These are phyloP conservation scores for Ophiostoma ulmi DNA, from an alignment of 2,329 filamentous ascomycete species.

Conservation along the genomic window DNA sequence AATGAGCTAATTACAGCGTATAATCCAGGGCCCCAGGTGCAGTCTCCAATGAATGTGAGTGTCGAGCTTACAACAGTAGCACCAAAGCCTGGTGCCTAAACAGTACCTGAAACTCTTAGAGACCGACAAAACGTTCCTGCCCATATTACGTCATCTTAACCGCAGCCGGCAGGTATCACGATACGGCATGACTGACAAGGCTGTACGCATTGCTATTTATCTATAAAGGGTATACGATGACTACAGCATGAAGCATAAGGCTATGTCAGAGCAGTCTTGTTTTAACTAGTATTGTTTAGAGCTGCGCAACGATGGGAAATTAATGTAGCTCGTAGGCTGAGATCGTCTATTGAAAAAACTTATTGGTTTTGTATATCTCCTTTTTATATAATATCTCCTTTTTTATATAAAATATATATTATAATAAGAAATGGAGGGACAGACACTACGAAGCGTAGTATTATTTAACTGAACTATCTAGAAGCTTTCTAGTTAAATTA, in stretches of 20 bases:
- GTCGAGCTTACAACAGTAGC: neutral
- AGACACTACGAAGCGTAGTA: too few relatives aligned
- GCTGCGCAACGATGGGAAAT: neutral
- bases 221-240: neutral
- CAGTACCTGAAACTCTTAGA: neutral
- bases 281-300: neutral
- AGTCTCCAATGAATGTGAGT: neutral
- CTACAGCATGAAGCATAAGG: neutral
- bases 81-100: constrained; percentile 3
- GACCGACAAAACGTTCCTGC: neutral
- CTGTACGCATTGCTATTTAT: neutral
- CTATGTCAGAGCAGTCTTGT: neutral
- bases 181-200: neutral
- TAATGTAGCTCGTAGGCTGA: neutral
- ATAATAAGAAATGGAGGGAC: too few relatives aligned
- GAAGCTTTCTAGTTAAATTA: too few relatives aligned
- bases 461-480: too few relatives aligned
- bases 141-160: neutral
- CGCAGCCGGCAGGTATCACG: neutral
- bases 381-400: too few relatives aligned
- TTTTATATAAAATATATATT: too few relatives aligned
- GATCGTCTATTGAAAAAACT: neutral
- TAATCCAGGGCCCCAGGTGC: neutral
- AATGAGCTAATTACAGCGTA: neutral
- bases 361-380: too few relatives aligned